A percentile compares a stretch with the other conserved stretches of the same genome.
These are phyloP conservation scores for Aspergillus ibericus DNA, from an alignment of 2,329 filamentous ascomycete genomes.

Conservation along the genomic window DNA sequence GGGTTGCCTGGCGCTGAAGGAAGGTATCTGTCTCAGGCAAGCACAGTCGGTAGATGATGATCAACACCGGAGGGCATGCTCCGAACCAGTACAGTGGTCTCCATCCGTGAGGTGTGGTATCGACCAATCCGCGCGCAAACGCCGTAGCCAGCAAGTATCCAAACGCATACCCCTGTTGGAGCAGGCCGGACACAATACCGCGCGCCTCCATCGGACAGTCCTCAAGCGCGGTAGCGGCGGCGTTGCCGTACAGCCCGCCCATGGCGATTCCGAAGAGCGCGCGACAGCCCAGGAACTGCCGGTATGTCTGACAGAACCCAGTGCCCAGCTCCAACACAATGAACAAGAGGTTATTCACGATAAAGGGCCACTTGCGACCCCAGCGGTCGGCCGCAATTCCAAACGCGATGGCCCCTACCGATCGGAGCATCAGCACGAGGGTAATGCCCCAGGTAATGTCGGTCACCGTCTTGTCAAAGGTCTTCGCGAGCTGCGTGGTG, in stretches of 20 bases:
- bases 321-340: slow-evolving; percentile 62
- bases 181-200: slow-evolving; percentile 61
- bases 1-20: slow-evolving; percentile 62
- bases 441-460: slow-evolving; percentile 63
- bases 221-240: slow-evolving; percentile 62
- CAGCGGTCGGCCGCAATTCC: slow-evolving; percentile 54
- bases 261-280: slow-evolving; percentile 65
- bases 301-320: slow-evolving; percentile 59
- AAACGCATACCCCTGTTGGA: slow-evolving; percentile 65
- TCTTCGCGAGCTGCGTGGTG: slow-evolving; percentile 53
- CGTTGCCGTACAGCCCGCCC: slow-evolving; percentile 64
- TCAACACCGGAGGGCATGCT: slow-evolving; percentile 73
- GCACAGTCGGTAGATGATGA: slow-evolving; percentile 75
- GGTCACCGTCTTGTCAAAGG: slow-evolving; percentile 55
- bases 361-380: slow-evolving; percentile 60
- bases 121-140: slow-evolving; percentile 51
- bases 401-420: slow-evolving; percentile 59
- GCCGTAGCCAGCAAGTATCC: slow-evolving; percentile 63
- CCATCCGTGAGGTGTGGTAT: slow-evolving; percentile 79
- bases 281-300: slow-evolving; percentile 59
- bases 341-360: slow-evolving; percentile 62
- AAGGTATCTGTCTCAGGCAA: slow-evolving; percentile 79
- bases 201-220: slow-evolving; percentile 60
- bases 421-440: slow-evolving; percentile 61
- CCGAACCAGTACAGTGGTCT: slow-evolving; percentile 88